These are phyloP conservation scores for Pseudogymnoascus pannorum DNA, from an alignment of 2,329 filamentous ascomycete genomes.

Conservation along the genomic window DNA sequence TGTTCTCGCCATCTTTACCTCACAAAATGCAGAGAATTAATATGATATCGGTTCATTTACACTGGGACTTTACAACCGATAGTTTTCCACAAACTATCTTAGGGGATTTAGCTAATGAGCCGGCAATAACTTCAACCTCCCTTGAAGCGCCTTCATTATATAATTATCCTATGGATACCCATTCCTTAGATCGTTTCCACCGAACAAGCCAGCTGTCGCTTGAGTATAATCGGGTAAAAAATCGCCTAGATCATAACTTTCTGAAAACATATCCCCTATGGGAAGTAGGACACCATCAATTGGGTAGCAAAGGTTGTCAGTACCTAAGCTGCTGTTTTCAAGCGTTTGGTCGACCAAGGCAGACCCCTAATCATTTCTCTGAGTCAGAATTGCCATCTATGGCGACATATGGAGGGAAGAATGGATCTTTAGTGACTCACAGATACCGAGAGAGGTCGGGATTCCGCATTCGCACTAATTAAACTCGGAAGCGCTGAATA, in stretches of 20 bases:
- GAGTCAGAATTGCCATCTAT: background rate
- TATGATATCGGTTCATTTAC: too few relatives aligned
- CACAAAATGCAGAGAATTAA: too few relatives aligned
- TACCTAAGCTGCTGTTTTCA: background rate
- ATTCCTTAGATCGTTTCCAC: too few relatives aligned
- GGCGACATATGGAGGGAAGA: background rate
- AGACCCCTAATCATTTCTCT: background rate
- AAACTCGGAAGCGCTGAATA: background rate
- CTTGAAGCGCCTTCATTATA: too few relatives aligned
- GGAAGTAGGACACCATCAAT: constrained; percentile 10
- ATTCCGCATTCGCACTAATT: background rate
- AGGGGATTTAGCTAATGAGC: too few relatives aligned
- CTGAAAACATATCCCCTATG: background rate
- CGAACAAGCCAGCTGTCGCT: too few relatives aligned
- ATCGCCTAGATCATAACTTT: constrained; percentile 9
- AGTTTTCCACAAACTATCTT: too few relatives aligned
- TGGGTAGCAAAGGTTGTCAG: constrained; percentile 12
- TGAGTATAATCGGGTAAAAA: constrained; percentile 9
- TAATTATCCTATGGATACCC: too few relatives aligned
- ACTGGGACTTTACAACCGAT: too few relatives aligned
- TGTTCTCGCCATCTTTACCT: too few relatives aligned
- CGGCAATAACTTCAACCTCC: too few relatives aligned
- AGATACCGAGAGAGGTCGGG: background rate
- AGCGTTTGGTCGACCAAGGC: background rate
- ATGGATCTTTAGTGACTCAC: background rate